Evolutionary conservation across 345 rosid species (phyloP).

Genomic region (Eucalyptus regnans): DNA sequence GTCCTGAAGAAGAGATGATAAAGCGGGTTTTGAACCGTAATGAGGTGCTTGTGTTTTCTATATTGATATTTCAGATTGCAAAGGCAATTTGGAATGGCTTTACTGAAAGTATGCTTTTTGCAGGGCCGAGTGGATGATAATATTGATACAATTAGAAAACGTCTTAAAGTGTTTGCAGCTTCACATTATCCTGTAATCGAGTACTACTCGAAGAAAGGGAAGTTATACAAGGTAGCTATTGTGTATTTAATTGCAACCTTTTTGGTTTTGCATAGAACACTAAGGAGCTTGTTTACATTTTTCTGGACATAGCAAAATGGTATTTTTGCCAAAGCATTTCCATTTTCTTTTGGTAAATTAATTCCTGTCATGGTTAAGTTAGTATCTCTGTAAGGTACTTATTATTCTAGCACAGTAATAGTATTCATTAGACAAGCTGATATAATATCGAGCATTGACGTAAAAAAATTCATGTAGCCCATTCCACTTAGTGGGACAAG

Average conservation of each 20-base stretch:
- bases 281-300: neutral
- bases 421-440: neutral
- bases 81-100: neutral
- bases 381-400: neutral
- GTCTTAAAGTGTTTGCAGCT: constrained; percentile 43
- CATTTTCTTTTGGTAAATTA: neutral
- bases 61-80: neutral
- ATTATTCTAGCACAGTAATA: neutral
- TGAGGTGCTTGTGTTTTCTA: constrained; percentile 25
- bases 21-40: constrained; percentile 59
- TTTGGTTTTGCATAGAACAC: neutral
- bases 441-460: neutral
- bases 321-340: neutral
- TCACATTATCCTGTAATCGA: constrained; percentile 65
- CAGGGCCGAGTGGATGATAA: constrained; percentile 86
- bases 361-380: neutral
- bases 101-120: neutral
- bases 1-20: constrained; percentile 72
- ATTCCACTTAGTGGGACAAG: neutral
- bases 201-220: constrained; percentile 69
- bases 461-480: neutral
- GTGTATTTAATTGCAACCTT: neutral
- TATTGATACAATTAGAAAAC: constrained; percentile 49
- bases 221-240: constrained; percentile 41
- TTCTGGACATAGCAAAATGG: neutral